Percentiles rank a stretch among this genome's conserved stretches.
These are phyloP conservation scores for Rhodamnia argentea DNA, from an alignment of 345 rosid species.

Conservation along the genomic window DNA sequence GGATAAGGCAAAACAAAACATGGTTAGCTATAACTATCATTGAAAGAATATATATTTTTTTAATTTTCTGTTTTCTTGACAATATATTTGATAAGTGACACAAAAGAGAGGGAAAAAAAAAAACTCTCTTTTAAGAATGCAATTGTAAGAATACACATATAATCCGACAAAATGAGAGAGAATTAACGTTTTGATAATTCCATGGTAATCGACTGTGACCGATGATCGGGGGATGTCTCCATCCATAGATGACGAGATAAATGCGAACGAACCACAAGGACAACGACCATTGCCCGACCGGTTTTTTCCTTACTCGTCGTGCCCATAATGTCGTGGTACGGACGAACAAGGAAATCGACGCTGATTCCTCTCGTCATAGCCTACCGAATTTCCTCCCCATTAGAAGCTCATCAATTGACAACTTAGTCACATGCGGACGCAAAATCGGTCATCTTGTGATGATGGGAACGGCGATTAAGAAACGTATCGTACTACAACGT, in stretches of 20 bases:
- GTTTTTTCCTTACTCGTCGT: not conserved
- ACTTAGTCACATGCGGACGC: not conserved
- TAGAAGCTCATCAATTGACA: not conserved
- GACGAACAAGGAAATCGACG: not conserved
- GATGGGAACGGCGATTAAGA: not conserved
- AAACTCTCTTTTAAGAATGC: too few relatives aligned
- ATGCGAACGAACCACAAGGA: not conserved
- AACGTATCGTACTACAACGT: not conserved
- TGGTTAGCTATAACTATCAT: not conserved
- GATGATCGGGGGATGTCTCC: not conserved
- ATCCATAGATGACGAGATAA: not conserved
- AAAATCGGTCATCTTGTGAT: not conserved
- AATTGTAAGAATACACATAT: not conserved
- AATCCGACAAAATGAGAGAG: not conserved
- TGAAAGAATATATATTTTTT: not conserved
- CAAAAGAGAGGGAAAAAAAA: not conserved
- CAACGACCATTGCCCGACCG: accelerated
- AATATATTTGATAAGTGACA: not conserved
- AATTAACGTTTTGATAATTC: not conserved
- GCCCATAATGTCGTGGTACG: not conserved
- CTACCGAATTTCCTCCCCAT: not conserved
- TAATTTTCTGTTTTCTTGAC: not conserved
- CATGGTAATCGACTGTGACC: accelerated
- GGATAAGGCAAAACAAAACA: not conserved
- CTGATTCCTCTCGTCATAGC: not conserved